phyloP scores from a whole-genome alignment of 345 rosid genomes.

The Camelina laxa region DNA sequence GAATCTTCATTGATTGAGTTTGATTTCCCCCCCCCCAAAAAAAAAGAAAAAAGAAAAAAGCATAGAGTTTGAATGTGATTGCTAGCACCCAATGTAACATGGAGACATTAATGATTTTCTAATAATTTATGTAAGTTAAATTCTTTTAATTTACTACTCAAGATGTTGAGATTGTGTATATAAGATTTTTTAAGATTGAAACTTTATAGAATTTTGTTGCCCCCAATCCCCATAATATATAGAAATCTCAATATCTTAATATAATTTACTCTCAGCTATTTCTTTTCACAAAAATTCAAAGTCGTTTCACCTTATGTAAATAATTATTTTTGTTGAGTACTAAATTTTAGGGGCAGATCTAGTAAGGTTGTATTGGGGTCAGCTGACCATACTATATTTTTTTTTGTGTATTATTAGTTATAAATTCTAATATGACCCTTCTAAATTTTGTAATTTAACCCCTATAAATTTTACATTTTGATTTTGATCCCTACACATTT shows the following conservation, averaged over 20 bases:
- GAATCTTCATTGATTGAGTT: background rate
- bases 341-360: no score
- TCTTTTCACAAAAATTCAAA: background rate
- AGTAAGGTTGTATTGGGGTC: no score
- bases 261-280: background rate
- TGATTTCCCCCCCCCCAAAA: no score
- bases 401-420: no score
- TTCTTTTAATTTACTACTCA: background rate
- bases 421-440: no score
- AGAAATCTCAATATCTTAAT: background rate
- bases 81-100: background rate
- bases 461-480: no score
- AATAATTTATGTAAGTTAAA: background rate
- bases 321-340: background rate
- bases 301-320: background rate
- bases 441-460: no score
- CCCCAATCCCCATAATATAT: background rate
- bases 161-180: background rate
- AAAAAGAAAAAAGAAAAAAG: no score
- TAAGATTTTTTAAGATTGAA: background rate
- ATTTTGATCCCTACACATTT: no score
- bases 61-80: background rate
- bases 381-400: no score
- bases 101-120: background rate
- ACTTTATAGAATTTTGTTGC: background rate